Base-by-base conservation (phyloP, 495 filamentous ascomycete genomes). In the Xylaria bambusicola region DNA sequence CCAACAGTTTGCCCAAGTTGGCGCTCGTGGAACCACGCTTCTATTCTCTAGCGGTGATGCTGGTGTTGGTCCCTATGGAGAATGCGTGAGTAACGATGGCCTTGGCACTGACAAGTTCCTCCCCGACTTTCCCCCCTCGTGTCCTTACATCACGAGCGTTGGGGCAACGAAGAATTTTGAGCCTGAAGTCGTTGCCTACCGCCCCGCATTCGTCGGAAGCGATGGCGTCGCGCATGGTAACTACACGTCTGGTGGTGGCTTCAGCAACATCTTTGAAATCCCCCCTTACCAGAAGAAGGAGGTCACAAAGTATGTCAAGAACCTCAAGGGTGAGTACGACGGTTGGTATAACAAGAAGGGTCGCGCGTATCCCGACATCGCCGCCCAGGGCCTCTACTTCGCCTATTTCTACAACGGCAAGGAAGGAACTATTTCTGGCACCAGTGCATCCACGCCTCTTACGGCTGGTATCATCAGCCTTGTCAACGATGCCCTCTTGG, bases 101-200 rank as follows among this genome's bases (percentile, higher is more conserved):
- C 82, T 77, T 51, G 89, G 89, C 69, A 74, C 74, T 7, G 85
- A 87, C 0, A 80, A 81, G 47, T 92, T 93, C 73, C 79, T 86
- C 1, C 84, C 89, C 9, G 81, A 81, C 47, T 91, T 91, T 76
- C 88, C 88, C 0, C 85, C 82, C 2, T 74, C 81, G 21, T 92
- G 90, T 67, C 89, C 90, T 0, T 92, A 82, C 70, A 85, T 91
- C 2, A 92, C 89, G 3, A 75, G 87, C 0, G 87, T 93, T 21
- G 89, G 90, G 6, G 88, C 84, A 3, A 91, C 88, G 0, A 75
- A 75, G 54, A 67, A 80, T 50, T 79, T 80, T 12, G 67, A 75
- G 5, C 88, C 89, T 12, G 90, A 92, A 64, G 62, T 73, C 4
- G 88, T 82, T 18, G 81, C 72, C 31, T 79, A 70, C 46, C 62